Percentiles rank a stretch among this genome's conserved stretches.
Evolutionary conservation across 148 eudicot genomes (phyloP).

Genomic region (Heliosperma pusillum): DNA sequence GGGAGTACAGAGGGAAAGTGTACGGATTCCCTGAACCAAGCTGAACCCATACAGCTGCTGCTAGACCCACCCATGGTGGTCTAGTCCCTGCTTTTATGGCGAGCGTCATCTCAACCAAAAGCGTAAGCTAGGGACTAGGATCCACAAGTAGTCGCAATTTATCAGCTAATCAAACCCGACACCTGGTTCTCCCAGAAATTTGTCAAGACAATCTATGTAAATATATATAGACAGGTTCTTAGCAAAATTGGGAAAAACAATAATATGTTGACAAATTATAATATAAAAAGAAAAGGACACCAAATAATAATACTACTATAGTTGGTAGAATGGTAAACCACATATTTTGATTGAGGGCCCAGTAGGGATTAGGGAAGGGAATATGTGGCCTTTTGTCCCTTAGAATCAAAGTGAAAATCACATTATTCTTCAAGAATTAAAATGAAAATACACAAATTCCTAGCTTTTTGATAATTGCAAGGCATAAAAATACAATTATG

Average conservation of each 20-base stretch:
- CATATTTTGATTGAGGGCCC: background rate
- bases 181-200: background rate
- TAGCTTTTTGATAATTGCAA: background rate
- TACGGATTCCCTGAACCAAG: slow-evolving; percentile 55
- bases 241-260: background rate
- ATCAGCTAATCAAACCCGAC: background rate
- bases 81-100: slow-evolving; percentile 25
- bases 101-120: slow-evolving; percentile 11
- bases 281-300: slow-evolving; percentile 6
- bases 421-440: too few relatives aligned
- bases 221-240: background rate
- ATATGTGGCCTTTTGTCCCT: background rate
- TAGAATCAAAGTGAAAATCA: background rate
- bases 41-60: slow-evolving; percentile 61
- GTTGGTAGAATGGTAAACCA: background rate
- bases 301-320: background rate
- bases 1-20: slow-evolving; percentile 58
- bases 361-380: background rate
- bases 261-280: slow-evolving; percentile 4
- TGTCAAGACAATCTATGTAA: background rate
- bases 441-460: slow-evolving; percentile 1
- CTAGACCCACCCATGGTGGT: slow-evolving; percentile 58
- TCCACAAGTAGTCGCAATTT: background rate
- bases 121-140: background rate
- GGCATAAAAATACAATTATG: background rate